Percentiles rank a stretch among this genome's conserved stretches.
Evolutionary conservation across 2,329 filamentous ascomycete genomes (phyloP).

Genomic region (Aspergillus vadensis): DNA sequence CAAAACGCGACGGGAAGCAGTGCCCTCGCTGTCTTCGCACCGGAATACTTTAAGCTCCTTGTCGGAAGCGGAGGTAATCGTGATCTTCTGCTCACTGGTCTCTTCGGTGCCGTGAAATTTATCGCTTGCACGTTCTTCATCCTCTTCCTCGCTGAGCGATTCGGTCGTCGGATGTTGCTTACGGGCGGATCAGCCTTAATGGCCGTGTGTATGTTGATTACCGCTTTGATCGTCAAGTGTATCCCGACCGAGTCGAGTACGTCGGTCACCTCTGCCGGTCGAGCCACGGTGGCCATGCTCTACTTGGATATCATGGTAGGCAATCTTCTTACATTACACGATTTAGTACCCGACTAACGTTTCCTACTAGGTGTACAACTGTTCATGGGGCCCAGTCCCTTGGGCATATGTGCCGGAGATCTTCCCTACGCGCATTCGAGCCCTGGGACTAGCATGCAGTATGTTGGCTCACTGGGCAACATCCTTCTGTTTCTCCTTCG

Average conservation of each 20-base stretch:
- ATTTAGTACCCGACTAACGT: background rate
- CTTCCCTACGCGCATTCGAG: conserved; percentile 44
- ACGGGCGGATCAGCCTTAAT: conserved; percentile 52
- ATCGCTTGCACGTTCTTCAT: conserved; percentile 51
- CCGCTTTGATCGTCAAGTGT: conserved; percentile 49
- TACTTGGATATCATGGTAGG: conserved; percentile 35
- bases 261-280: conserved; percentile 32
- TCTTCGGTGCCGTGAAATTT: conserved; percentile 57
- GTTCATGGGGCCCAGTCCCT: conserved; percentile 35
- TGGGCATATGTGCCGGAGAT: conserved; percentile 43
- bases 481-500: conserved; percentile 47
- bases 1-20: background rate
- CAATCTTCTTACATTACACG: background rate
- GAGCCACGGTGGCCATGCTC: conserved; percentile 55
- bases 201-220: conserved; percentile 55
- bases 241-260: conserved; percentile 44
- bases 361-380: background rate
- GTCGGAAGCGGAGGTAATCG: conserved; percentile 49
- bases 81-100: conserved; percentile 52
- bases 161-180: conserved; percentile 54
- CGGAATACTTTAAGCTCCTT: conserved; percentile 52
- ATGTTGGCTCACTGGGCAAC: conserved; percentile 44
- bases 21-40: conserved; percentile 32
- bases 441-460: conserved; percentile 41
- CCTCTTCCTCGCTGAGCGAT: conserved; percentile 53